phyloP scores from a whole-genome alignment of 2,329 filamentous ascomycete species.

The Celoporthe dispersa region DNA sequence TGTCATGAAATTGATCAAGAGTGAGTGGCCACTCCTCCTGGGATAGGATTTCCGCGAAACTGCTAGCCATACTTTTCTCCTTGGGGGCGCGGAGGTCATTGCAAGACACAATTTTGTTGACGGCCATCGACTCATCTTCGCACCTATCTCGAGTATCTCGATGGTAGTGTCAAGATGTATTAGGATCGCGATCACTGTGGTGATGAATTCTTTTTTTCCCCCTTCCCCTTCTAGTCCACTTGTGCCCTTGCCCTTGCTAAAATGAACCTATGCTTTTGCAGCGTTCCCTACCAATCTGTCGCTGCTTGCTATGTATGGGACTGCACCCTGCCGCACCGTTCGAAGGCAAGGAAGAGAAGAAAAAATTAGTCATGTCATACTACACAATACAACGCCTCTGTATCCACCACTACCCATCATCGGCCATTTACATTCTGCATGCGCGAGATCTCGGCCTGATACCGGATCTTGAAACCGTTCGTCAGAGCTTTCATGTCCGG shows the following conservation, averaged over 20 bases:
- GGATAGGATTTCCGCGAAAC: neutral
- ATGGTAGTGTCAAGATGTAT: neutral
- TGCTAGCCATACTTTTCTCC: neutral
- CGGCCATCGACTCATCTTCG: no score
- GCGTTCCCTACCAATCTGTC: constrained; percentile 3
- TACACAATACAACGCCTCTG: constrained; percentile 15
- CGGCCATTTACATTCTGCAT: constrained; percentile 45
- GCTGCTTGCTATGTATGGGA: neutral
- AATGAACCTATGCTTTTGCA: constrained; percentile 1
- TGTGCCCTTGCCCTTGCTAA: neutral
- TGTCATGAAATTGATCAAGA: neutral
- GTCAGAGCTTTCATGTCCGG: constrained; percentile 94
- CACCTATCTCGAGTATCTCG: neutral
- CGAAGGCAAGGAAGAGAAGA: neutral
- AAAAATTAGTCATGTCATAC: constrained; percentile 13
- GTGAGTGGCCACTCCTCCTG: neutral
- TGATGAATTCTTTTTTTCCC: no score
- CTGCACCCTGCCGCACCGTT: neutral
- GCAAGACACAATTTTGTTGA: no score
- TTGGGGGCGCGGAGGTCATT: neutral
- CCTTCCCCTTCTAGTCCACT: neutral
- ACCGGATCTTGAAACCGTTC: constrained; percentile 94
- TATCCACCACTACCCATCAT: constrained; percentile 5
- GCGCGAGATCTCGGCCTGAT: constrained; percentile 67
- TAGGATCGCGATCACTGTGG: neutral